Base-by-base conservation (phyloP, 176 grass and related monocot genomes). In the Zea mays region DNA sequence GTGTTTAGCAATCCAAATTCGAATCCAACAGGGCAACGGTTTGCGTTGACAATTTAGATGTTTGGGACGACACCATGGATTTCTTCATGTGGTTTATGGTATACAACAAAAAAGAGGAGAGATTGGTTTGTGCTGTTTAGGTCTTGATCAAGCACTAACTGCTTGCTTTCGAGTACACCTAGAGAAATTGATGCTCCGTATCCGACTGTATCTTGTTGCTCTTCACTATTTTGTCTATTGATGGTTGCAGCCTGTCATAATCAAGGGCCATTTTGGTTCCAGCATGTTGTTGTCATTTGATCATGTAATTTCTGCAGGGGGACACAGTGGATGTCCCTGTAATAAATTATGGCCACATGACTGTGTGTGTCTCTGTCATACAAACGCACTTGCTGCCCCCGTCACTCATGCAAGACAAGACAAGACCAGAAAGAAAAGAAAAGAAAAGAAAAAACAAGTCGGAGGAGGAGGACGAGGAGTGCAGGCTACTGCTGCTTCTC, bases 1-100 rank as follows among this genome's bases (percentile, higher is more conserved):
- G 54, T 57, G 61, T 78, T 74, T 69, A 57, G 54, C 54, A 57
- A 57, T 20, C 17, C 54, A 2, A 57, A 57, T 60, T 36, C 69
- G 45, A 69, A 67, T 19, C 64, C 64, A 42, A 88, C 27, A 64
- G 64, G 70, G 68, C 7, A 15, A 65, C 6, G 40, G 65, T 4
- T 38, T 59, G 38, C 69, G 8, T 44, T 80, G 35, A 58, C 63
- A 43, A 36, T 52, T 5, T 64, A 49, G 44, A 56, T 19, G 3
- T 2, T 50, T 49, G 73, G 39, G n/a, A 47, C 27, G 8, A 73
- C 40, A 75, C 69, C 54, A 71, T 66, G 65, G 40, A 56, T 50
- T 8, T 50, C 27, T 8, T 50, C 27, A 67, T 50, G 12, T 50
- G 48, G 48, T 27, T 27, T 62, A 42, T 16, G 34, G 20, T 65